Evolutionary conservation across 164 flowering plant species (phyloP), one percentile per base, ranked within the genome.

Genomic region (Stephania yunnanensis): DNA sequence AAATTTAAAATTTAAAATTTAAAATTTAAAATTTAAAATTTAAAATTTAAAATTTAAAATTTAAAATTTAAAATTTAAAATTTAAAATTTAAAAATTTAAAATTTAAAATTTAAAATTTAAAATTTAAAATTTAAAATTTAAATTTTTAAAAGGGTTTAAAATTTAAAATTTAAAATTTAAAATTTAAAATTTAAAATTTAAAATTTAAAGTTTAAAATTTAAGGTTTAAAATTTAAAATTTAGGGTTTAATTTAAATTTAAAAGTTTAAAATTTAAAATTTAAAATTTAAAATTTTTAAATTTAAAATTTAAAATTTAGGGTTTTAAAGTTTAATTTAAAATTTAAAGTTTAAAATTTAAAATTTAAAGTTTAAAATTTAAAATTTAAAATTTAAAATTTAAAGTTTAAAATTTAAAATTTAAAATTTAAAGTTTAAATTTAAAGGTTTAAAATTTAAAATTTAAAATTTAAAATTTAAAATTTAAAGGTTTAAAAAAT

Each of bases 91-190:
- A 71, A 71, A 71, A 64, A n/a, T 73, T 61, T 44, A 70, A 70
- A 52, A 42, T 69, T 73, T 65, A 71, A 58, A 58, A 65, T 72
- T 72, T 30, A 68, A 68, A 68, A 55, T 72, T 72, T 30, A 68
- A 68, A 68, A 30, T 55, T 72, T 11, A 36, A 68, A 63, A 12
- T 48, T 53, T 71, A 73, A 78, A 73, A 66, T 78, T 74, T 53
- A 74, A 77, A 69, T 74, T 78, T 58, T 31, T 71, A 77, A 63
- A 70, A 74, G 77, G 69, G 74, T 36, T 71, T 55, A 29, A 48
- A 67, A 67, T 53, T 72, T 72, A 4, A 12, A 45, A 65, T 45
- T 70, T 72, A 52, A 46, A 66, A 66, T 52, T 72, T 72, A 52
- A 20, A 46, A 66, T 48, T 72, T 72, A 52, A 46, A 66, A 66